phyloP scores from a whole-genome alignment of 169 alveolate genomes.

The Ichthyophthirius multifiliis region DNA sequence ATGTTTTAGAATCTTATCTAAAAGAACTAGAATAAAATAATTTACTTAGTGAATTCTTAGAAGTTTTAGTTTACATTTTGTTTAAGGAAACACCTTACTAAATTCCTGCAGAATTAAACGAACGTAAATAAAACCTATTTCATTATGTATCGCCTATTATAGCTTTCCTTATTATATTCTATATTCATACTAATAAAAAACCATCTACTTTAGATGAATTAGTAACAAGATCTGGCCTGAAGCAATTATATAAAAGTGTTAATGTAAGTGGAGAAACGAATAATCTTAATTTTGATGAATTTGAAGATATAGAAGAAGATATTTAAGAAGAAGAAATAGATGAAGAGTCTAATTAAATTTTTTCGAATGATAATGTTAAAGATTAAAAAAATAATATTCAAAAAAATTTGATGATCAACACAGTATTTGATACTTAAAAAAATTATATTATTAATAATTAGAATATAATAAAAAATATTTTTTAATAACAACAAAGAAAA shows the following conservation, averaged over 20 bases:
- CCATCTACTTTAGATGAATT: neutral
- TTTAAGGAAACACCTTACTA: neutral
- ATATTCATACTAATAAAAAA: conserved; percentile 4
- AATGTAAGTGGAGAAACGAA: too few species aligned
- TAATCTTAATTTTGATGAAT: too few species aligned
- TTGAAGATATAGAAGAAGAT: too few species aligned
- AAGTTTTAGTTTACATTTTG: neutral
- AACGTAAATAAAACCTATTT: conserved; percentile 2
- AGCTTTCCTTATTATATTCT: neutral
- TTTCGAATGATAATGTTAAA: too few species aligned
- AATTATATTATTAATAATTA: too few species aligned
- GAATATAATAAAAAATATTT: too few species aligned
- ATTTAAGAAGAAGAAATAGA: too few species aligned
- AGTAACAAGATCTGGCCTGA: neutral
- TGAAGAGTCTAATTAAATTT: too few species aligned
- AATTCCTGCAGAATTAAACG: neutral
- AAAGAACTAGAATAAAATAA: neutral
- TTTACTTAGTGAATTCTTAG: neutral
- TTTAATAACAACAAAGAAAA: too few species aligned
- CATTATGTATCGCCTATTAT: conserved; percentile 1
- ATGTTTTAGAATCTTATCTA: conserved; percentile 3
- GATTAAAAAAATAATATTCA: too few species aligned
- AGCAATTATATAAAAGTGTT: neutral
- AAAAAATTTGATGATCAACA: too few species aligned
- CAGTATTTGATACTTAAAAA: too few species aligned